Base-by-base conservation (phyloP, 768 basidiomycete genomes). In the Cystoderma amianthinum region DNA sequence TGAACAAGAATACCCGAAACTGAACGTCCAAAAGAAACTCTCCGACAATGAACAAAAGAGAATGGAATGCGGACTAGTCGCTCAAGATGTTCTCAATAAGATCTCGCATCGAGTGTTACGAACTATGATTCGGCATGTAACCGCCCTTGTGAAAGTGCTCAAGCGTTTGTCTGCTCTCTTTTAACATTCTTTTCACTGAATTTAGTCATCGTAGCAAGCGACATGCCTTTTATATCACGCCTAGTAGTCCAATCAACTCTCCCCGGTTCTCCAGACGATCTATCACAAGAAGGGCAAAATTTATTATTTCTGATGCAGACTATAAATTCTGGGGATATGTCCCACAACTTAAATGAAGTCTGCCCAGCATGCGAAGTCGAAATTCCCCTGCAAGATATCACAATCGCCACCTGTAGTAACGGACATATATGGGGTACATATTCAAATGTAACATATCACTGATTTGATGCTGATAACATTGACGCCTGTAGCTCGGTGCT, bases 381-480 rank as follows among this genome's bases (percentile, higher is more conserved):
- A 30, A 68, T 92, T 18, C 76, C 75, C 2, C 54, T 88, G 40
- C 57, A 74, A 38, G 74, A 82, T 52, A 70, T 80, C 39, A 74
- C 69, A 15, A 67, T 54, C 20, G 87, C 83, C 12, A 64, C 66
- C 7, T 92, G 89, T 53, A 54, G 68, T 3, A 81, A 78, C 46
- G 86, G 87, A 7, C 89, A 92, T 62, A 59, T 59, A 32, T 92
- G 89, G 89, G 65, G 87, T 89, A 55, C 43, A 78, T 68, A 18
- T 43, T 17, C 39, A 39, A n/a, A n/a, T n/a, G n/a, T n/a, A n/a
- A n/a, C n/a, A n/a, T n/a, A 15, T 44, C 39, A 15, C 44, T 23
- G 17, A 5, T 22, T 30, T 9, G 23, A 7, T 20, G 37, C 39
- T 41, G 11, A 20, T 13, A 56, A 47, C 49, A 33, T 46, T 56